Evolutionary conservation across 495 filamentous ascomycete species (phyloP).

Genomic region (Hypoxylon crocopeplum): DNA sequence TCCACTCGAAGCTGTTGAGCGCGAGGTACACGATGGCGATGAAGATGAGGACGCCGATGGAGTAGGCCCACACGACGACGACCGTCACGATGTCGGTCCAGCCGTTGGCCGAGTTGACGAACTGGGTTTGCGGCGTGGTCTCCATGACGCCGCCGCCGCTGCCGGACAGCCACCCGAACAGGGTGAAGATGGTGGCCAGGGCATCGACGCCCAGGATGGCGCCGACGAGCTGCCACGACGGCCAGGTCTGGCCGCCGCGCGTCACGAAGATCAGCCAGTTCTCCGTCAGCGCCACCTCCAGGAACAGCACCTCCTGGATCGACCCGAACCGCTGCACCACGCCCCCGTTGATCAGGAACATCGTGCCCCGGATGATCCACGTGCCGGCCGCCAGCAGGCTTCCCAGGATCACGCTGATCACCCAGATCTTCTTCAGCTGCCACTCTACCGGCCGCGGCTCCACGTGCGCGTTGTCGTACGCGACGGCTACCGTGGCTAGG

Average conservation of each 20-base stretch:
- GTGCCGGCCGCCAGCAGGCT: conserved; percentile 77
- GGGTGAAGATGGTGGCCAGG: conserved; percentile 78
- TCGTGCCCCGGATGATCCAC: conserved; percentile 82
- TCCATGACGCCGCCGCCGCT: conserved; percentile 36
- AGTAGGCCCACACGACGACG: conserved; percentile 79
- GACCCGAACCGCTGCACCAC: conserved; percentile 85
- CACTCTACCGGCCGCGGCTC: conserved; percentile 87
- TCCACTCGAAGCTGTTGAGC: conserved; percentile 70
- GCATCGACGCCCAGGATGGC: conserved; percentile 83
- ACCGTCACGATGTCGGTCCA: conserved; percentile 78
- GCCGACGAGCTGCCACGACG: conserved; percentile 78
- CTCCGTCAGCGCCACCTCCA: conserved; percentile 89
- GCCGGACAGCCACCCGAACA: conserved; percentile 79
- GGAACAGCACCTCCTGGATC: conserved; percentile 81
- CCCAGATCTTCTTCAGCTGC: conserved; percentile 92
- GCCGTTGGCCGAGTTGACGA: conserved; percentile 58
- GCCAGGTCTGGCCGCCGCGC: conserved; percentile 80
- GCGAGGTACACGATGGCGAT: conserved; percentile 80
- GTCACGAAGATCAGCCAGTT: conserved; percentile 98
- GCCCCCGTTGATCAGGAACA: conserved; percentile 72
- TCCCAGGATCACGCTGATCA: conserved; percentile 82
- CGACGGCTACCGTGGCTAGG: conserved; percentile 87
- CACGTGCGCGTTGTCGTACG: conserved; percentile 91
- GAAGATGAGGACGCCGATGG: conserved; percentile 78
- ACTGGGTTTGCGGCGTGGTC: conserved; percentile 28